Evolutionary conservation across 108 stramenopile genomes (phyloP).

Genomic region (Skeletonema costatum): DNA sequence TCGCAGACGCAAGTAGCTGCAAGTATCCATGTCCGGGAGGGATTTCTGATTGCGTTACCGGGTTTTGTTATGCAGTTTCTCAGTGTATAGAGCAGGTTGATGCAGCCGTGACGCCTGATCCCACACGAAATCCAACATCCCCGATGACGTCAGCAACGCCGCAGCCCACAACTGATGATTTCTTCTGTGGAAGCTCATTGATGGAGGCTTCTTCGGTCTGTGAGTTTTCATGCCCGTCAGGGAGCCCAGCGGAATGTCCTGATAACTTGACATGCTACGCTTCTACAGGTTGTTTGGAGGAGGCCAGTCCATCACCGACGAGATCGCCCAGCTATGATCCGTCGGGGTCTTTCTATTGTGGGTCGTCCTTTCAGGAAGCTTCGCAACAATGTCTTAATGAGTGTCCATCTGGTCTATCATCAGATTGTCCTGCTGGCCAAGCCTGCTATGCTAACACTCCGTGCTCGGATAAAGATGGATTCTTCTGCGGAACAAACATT

Average conservation of each 20-base stretch:
- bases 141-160: background rate
- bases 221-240: slow-evolving; percentile 68
- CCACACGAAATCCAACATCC: background rate
- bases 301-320: slow-evolving; percentile 10
- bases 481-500: slow-evolving; percentile 49
- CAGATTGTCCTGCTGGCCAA: slow-evolving; percentile 37
- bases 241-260: slow-evolving; percentile 71
- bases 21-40: slow-evolving; percentile 17
- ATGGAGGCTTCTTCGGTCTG: slow-evolving; percentile 68
- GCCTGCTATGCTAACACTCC: slow-evolving; percentile 56
- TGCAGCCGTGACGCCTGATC: background rate
- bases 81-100: slow-evolving; percentile 4
- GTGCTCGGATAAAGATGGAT: slow-evolving; percentile 34
- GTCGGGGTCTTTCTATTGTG: slow-evolving; percentile 42
- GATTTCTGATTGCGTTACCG: slow-evolving; percentile 8
- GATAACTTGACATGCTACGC: slow-evolving; percentile 74
- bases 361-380: slow-evolving; percentile 37
- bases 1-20: slow-evolving; percentile 14
- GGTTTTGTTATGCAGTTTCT: slow-evolving; percentile 31
- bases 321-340: slow-evolving; percentile 27
- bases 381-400: slow-evolving; percentile 15
- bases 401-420: slow-evolving; percentile 38
- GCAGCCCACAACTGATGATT: slow-evolving; percentile 43
- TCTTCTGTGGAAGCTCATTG: slow-evolving; percentile 77
- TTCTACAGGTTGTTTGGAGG: slow-evolving; percentile 66